These are phyloP conservation scores for Populus hybrid DNA, from an alignment of 441 rosid genomes.

Conservation along the genomic window DNA sequence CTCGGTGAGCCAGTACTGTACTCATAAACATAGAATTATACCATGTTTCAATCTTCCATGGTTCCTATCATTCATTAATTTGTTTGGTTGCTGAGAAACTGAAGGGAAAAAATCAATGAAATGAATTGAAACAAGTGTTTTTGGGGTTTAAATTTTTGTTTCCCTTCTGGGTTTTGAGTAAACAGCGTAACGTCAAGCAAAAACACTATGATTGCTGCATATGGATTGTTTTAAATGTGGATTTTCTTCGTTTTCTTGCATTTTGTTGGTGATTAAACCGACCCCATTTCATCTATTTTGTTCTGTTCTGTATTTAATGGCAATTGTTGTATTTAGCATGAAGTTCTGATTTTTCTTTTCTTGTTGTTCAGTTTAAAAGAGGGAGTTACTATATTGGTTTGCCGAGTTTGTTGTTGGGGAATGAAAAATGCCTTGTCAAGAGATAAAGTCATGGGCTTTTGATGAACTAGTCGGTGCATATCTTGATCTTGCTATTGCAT, in stretches of 20 bases:
- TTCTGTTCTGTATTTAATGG: background rate
- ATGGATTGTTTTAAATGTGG: background rate
- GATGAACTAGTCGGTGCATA: conserved; percentile 62
- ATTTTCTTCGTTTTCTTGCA: background rate
- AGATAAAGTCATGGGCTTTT: conserved; percentile 60
- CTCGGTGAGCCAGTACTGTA: conserved; percentile 11
- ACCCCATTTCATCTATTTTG: background rate
- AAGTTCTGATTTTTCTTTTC: background rate
- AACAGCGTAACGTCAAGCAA: background rate
- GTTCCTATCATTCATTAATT: background rate
- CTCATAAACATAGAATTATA: background rate
- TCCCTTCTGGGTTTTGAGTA: background rate
- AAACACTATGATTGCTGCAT: background rate
- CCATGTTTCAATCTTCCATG: too few species aligned
- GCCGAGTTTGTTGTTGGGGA: background rate
- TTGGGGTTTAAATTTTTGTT: background rate
- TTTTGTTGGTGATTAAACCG: background rate
- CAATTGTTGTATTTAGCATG: background rate
- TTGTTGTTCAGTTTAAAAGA: background rate
- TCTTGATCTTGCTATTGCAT: conserved; percentile 59
- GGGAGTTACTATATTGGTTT: background rate
- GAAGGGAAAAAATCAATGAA: conserved; percentile 1
- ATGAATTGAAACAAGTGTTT: background rate
- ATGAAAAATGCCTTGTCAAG: conserved; percentile 44
- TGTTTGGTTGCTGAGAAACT: conserved; percentile 8